Conservation (phyloP, 2,329 filamentous ascomycete species). For the Alternaria brassicae region DNA sequence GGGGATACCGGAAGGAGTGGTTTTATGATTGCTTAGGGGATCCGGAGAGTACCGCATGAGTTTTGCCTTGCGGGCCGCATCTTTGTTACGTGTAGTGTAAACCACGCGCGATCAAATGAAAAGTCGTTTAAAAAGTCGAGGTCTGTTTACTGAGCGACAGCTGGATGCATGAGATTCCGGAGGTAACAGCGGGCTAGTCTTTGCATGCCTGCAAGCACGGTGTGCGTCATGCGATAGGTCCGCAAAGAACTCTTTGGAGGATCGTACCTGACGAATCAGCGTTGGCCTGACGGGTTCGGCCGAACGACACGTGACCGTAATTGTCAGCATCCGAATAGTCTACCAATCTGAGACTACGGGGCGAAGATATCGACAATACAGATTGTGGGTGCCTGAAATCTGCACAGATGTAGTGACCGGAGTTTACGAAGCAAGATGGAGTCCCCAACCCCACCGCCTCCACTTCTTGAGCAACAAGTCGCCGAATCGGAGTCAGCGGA, state of each 20-base stretch:
- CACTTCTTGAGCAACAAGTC: neutral
- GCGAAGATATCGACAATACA: neutral
- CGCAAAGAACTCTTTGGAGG: neutral
- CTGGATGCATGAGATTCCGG: neutral
- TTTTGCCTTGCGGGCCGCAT: too few relatives aligned
- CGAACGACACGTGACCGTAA: neutral
- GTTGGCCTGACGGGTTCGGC: neutral
- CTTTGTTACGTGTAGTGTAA: too few relatives aligned
- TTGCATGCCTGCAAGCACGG: neutral
- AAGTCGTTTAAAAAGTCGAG: too few relatives aligned
- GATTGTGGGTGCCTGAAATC: constrained; percentile 1
- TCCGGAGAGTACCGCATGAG: too few relatives aligned
- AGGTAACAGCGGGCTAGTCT: neutral
- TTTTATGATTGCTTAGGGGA: too few relatives aligned
- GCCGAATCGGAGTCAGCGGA: constrained; percentile 15
- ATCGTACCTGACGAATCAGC: neutral
- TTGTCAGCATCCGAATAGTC: constrained; percentile 2
- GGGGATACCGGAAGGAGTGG: too few relatives aligned
- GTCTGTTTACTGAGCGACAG: neutral
- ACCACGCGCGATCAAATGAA: too few relatives aligned
- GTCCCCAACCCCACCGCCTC: neutral
- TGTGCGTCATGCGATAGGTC: neutral
- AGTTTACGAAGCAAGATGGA: neutral
- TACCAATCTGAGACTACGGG: neutral
- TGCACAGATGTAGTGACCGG: neutral